Evolutionary conservation across 805 yeast species (phyloP).

Genomic region (Pichia paraexigua): DNA sequence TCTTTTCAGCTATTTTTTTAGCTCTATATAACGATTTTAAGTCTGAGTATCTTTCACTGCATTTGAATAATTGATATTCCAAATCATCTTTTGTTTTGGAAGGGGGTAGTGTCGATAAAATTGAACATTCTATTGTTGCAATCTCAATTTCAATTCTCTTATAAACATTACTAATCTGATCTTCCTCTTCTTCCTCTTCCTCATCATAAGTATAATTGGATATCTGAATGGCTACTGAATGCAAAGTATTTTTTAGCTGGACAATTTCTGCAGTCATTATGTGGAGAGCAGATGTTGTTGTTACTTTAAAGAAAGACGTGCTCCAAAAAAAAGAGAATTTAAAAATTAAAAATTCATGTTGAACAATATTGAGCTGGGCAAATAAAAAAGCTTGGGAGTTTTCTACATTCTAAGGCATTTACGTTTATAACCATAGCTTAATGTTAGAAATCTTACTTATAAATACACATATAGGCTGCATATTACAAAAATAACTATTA

Average conservation of each 20-base stretch:
- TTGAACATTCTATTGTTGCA: conserved; percentile 8
- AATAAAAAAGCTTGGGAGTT: not conserved
- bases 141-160: conserved; percentile 14
- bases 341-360: not conserved
- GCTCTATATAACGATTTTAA: conserved; percentile 22
- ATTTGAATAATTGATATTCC: conserved; percentile 12
- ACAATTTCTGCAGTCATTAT: not conserved
- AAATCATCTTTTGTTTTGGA: conserved; percentile 1
- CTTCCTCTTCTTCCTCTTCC: not conserved
- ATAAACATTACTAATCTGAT: conserved; percentile 16
- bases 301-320: not conserved
- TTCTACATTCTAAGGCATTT: not conserved
- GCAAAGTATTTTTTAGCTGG: not conserved
- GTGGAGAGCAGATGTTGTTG: not conserved
- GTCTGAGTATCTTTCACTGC: conserved; percentile 20
- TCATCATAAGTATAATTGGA: not conserved
- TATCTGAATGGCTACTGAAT: not conserved
- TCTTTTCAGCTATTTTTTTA: conserved; percentile 21
- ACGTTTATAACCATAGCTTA: not conserved
- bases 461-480: not conserved
- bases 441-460: not conserved
- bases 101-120: conserved; percentile 7
- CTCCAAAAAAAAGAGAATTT: no score
- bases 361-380: not conserved
- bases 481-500: not conserved